These are phyloP conservation scores for Claviceps digitariae DNA, from an alignment of 2,329 filamentous ascomycete genomes.

Conservation along the genomic window DNA sequence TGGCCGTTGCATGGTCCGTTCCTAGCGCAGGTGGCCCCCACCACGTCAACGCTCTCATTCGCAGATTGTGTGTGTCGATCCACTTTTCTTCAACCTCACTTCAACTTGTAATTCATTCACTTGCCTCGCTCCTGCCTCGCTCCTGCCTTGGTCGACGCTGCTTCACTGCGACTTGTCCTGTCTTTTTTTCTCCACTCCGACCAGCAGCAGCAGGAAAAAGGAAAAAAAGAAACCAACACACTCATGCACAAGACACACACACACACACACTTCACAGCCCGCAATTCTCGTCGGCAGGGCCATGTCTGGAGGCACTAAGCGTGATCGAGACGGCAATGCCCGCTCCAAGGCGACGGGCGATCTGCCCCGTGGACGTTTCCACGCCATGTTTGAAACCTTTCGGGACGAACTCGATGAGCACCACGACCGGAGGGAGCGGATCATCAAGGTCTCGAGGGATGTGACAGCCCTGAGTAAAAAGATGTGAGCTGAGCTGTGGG, in stretches of 20 bases:
- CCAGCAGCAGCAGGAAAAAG: background rate
- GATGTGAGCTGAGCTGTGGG: slow-evolving; percentile 46
- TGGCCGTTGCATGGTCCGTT: too few species aligned
- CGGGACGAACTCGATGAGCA: slow-evolving; percentile 84
- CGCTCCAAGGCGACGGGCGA: slow-evolving; percentile 25
- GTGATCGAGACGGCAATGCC: slow-evolving; percentile 37
- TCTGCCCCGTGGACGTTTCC: slow-evolving; percentile 32
- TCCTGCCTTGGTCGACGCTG: background rate
- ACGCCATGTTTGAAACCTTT: slow-evolving; percentile 73
- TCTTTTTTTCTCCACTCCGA: background rate
- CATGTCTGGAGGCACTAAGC: slow-evolving; percentile 34
- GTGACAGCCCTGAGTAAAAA: slow-evolving; percentile 94
- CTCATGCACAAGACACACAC: too few species aligned
- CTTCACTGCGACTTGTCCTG: background rate
- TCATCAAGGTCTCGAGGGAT: slow-evolving; percentile 84
- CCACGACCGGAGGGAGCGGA: slow-evolving; percentile 78
- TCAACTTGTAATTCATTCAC: too few species aligned
- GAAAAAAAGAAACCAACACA: background rate
- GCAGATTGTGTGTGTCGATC: background rate
- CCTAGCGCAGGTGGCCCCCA: background rate
- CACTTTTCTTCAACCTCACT: background rate
- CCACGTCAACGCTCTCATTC: background rate
- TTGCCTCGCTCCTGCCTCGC: background rate
- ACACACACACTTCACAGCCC: background rate
- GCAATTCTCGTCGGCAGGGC: background rate